Evolutionary conservation across 2,329 filamentous ascomycete species (phyloP).

Genomic region (Apiospora arundinis): DNA sequence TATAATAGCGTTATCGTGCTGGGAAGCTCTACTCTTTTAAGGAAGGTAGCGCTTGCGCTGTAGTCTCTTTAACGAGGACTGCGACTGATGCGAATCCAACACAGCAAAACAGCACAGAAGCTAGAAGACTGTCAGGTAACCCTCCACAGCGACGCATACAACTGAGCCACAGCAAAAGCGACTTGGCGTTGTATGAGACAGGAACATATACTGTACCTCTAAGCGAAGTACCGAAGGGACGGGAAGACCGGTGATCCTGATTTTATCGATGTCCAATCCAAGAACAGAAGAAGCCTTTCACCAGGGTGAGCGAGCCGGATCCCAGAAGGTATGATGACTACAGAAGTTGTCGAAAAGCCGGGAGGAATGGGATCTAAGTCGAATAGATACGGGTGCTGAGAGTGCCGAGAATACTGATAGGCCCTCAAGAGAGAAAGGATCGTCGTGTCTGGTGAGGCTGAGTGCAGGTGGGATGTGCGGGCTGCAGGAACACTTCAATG

Average conservation of each 20-base stretch:
- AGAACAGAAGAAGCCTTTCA: neutral
- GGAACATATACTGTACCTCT: neutral
- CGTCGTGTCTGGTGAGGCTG: constrained; percentile 13
- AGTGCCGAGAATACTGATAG: neutral
- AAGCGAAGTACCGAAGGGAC: neutral
- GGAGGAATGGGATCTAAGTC: neutral
- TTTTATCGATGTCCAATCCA: constrained; percentile 8
- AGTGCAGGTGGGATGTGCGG: constrained; percentile 9
- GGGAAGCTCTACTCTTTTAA: neutral
- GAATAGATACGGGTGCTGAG: neutral
- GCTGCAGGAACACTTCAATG: constrained; percentile 22
- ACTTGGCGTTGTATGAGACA: neutral
- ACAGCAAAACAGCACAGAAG: neutral
- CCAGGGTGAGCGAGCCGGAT: neutral
- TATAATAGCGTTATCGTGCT: neutral
- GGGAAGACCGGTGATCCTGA: neutral
- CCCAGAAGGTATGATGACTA: neutral
- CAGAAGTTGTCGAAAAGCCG: neutral
- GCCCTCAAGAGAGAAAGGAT: neutral
- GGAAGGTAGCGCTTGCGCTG: neutral
- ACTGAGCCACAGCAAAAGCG: constrained; percentile 4
- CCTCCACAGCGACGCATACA: neutral
- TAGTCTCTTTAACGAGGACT: neutral
- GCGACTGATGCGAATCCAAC: neutral
- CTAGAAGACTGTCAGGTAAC: constrained; percentile 1